phyloP scores from a whole-genome alignment of 768 basidiomycete genomes.

The Macrolepiota fuliginosa region DNA sequence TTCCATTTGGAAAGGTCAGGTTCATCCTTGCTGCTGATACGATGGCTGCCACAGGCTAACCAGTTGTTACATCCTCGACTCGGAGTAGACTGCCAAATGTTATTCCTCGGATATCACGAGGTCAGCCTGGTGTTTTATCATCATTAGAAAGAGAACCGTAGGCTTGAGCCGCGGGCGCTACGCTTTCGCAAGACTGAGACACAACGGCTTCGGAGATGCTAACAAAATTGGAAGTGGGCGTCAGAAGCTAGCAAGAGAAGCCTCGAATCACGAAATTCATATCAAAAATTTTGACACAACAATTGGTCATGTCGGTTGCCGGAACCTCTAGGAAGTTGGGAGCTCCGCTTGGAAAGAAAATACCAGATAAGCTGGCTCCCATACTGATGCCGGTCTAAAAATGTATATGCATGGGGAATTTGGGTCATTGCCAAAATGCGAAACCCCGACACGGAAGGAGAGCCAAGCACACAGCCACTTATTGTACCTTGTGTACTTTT shows the following conservation, averaged over 20 bases:
- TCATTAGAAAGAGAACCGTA: neutral
- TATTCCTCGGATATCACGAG: neutral
- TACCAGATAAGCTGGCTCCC: neutral
- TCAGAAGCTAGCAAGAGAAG: neutral
- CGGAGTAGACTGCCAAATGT: neutral
- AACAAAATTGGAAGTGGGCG: neutral
- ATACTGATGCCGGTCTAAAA: too few relatives aligned
- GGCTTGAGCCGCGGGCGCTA: neutral
- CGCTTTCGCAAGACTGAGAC: neutral
- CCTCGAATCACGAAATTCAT: neutral
- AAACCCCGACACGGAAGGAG: neutral
- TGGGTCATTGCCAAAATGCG: neutral
- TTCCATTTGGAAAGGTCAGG: conserved; percentile 3
- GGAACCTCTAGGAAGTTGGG: neutral
- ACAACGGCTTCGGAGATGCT: neutral
- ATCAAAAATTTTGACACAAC: too few relatives aligned
- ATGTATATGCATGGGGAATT: neutral
- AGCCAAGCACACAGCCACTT: neutral
- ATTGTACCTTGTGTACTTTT: neutral
- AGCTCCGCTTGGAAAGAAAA: neutral
- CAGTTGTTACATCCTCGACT: neutral
- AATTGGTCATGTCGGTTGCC: neutral
- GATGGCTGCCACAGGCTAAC: neutral
- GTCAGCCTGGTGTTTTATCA: neutral
- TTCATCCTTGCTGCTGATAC: neutral